Evolutionary conservation across 352 stramenopile genomes (phyloP), one percentile per base, ranked within the genome.

Genomic region (Achlya hypogyna): DNA sequence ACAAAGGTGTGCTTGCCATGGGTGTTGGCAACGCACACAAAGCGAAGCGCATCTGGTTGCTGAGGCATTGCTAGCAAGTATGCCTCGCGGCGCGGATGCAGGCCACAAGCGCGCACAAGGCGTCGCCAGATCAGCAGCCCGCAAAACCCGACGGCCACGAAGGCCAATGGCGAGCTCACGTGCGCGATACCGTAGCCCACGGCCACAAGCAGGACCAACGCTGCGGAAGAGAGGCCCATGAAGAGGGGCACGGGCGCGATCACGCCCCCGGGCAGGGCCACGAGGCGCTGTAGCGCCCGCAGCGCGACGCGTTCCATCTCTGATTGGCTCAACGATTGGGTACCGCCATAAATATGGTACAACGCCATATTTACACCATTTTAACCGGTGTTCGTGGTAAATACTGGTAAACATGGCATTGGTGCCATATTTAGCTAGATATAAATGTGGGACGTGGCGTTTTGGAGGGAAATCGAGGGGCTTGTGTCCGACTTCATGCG

Each of bases 21-120:
- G 14, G 84, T 93, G 63, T 95, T 84, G 0, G 86, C 92, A 59
- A 95, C 76, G 69, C 86, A 95, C 4, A 93, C 84, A 0, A 95
- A 70, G 34, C 86, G 78, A 14, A 94, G 62, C 6, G 78, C 87
- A 4, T 77, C 80, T 9, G 76, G 63, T 51, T 52, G 27, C 51
- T 58, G 45, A 12, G 29, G 49, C 49, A 54, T 34, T 16, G 29
- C 23, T 6, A 28, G 29, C 6, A 28, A 16, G 49, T 34, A 54
- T 16, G 23, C 6, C 49, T 54, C 23, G 23, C 34, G 34, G 34
- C 34, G 31, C 1, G 54, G 14, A 9, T 54, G 40, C 20, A 67
- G 9, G n/a, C 60, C 60, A 29, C 16, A 23, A 9, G 60, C 60
- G 12, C n/a, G 23, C 20, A 34, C 29, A 16, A 67, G 60, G 4